phyloP scores from a whole-genome alignment of 1,284 basidiomycete species.

The Dichomitus squalens region DNA sequence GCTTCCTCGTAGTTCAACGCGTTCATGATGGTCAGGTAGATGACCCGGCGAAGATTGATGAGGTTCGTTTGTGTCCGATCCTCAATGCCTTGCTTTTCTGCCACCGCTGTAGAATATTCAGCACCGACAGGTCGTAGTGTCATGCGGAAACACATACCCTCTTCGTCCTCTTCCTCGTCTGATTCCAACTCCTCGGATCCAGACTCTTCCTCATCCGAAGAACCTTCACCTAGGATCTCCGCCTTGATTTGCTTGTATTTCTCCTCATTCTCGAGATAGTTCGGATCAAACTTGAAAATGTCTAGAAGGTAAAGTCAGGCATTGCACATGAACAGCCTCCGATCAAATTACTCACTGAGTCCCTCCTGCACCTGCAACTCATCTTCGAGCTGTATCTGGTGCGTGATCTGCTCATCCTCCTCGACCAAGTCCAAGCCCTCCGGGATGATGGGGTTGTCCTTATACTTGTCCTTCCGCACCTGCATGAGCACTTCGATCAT shows the following conservation, averaged over 20 bases:
- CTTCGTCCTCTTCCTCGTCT: constrained; percentile 66
- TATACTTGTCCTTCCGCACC: constrained; percentile 97
- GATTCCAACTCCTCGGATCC: constrained; percentile 60
- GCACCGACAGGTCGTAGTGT: constrained; percentile 9
- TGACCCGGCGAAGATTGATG: constrained; percentile 91
- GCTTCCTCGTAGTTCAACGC: constrained; percentile 98
- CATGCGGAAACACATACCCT: constrained; percentile 37
- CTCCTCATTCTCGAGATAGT: constrained; percentile 91
- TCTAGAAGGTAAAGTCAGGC: constrained; percentile 51
- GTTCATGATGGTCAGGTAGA: constrained; percentile 99
- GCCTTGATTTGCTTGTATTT: constrained; percentile 90
- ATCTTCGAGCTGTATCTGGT: constrained; percentile 90
- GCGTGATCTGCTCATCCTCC: constrained; percentile 97
- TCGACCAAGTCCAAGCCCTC: constrained; percentile 97
- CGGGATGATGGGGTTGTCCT: constrained; percentile 93
- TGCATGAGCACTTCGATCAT: constrained; percentile 99
- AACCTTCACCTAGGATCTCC: constrained; percentile 92
- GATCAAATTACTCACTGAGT: constrained; percentile 65
- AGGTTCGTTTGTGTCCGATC: constrained; percentile 96
- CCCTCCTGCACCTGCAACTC: constrained; percentile 94
- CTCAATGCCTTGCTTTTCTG: constrained; percentile 87
- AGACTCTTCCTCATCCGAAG: constrained; percentile 65
- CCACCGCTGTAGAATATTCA: constrained; percentile 46
- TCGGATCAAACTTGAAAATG: constrained; percentile 93
- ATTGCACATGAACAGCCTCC: background rate